Conservation (phyloP, 148 eudicot species). For the Vaccinium vitisidaea region DNA sequence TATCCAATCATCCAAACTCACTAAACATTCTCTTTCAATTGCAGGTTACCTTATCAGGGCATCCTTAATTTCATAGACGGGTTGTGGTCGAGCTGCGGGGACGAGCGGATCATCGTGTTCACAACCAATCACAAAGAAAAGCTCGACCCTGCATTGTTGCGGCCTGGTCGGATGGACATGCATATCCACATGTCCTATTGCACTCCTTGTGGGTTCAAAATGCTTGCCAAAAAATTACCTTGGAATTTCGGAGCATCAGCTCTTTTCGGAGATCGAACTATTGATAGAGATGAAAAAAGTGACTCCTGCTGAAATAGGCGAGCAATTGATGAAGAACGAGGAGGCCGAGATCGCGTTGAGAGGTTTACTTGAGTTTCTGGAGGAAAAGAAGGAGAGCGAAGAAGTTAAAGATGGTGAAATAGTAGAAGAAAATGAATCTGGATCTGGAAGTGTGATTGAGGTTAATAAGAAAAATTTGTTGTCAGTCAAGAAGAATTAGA, state of each 20-base stretch:
- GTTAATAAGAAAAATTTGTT: neutral
- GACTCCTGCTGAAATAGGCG: constrained; percentile 53
- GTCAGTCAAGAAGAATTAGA: no score
- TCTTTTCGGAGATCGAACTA: constrained; percentile 29
- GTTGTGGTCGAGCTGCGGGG: constrained; percentile 74
- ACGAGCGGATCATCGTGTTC: constrained; percentile 60
- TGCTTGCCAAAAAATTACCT: constrained; percentile 54
- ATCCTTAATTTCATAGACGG: constrained; percentile 71
- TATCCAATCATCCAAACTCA: neutral
- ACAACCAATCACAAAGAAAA: constrained; percentile 74
- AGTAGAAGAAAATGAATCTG: neutral
- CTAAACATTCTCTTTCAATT: neutral
- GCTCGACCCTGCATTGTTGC: constrained; percentile 63
- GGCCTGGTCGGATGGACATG: constrained; percentile 80
- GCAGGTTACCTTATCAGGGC: constrained; percentile 62
- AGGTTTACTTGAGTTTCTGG: constrained; percentile 36
- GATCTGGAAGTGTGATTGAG: neutral
- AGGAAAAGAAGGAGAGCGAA: constrained; percentile 17
- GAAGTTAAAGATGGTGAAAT: constrained; percentile 12
- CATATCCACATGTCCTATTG: constrained; percentile 78
- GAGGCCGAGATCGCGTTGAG: constrained; percentile 34
- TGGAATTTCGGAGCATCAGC: constrained; percentile 35
- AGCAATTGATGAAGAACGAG: constrained; percentile 43
- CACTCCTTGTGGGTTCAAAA: constrained; percentile 50
- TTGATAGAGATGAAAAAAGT: constrained; percentile 27